Evolutionary conservation across 495 filamentous ascomycete genomes (phyloP), one percentile per base, ranked within the genome.

Genomic region (Podospora pseudopauciseta): DNA sequence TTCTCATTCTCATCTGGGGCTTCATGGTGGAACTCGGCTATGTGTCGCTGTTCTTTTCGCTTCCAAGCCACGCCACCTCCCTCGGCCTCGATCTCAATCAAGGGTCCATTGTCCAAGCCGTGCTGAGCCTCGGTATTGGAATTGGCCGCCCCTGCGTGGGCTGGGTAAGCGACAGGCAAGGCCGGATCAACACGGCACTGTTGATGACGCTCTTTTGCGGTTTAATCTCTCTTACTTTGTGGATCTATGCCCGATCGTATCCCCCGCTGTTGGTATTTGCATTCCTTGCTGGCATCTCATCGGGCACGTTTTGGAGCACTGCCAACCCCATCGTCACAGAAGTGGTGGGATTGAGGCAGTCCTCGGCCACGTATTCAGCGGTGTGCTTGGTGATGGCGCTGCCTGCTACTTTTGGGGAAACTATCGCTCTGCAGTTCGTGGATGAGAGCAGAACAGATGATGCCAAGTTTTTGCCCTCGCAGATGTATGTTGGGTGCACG

Each of bases 321-420:
- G 80, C 90, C n/a, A 87, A 81, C 3, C 92, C 92, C 1, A 86
- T 95, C 6, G 80, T 87, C 23, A 88, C 89, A 0, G 92, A 95
- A 72, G 87, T 93, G n/a, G 87, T 94, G 26, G 90, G 90, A 4
- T 74, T 94, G 15, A 80, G 82, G 39, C 58, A 70, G 16, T 49
- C 62, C 4, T 58, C 60, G 4, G 59, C 63, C 13, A 58, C 34
- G 15, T 70, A 69, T 32, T 60, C 58, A 0, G 64, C 59, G 6
- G 67, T 72, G 11, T 72, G 70, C 59, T 65, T 72, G 26, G 63
- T 67, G 54, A 20, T 72, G 11, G 70, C 69, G 23, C 55, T 72
- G n/a, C 70, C 70, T 23, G 64, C 70, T 4, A 72, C 70, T 13
- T 72, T 72, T 62, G 64, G 63, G 1, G 67, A 66, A 54, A 60